Evolutionary conservation across 495 filamentous ascomycete species (phyloP).

Genomic region (Gamarada debralockiae): DNA sequence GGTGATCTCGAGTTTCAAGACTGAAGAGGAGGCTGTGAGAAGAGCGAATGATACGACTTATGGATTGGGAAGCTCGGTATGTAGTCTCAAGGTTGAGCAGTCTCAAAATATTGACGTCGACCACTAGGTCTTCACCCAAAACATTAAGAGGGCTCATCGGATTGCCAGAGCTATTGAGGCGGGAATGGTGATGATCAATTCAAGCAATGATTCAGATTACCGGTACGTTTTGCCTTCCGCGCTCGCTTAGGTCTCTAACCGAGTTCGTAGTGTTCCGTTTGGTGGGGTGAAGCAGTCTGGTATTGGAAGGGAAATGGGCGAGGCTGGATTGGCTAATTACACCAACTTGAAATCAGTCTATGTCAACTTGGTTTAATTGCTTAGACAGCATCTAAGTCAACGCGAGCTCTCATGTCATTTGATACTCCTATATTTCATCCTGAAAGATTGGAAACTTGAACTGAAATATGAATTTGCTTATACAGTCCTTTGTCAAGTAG

Average conservation of each 20-base stretch:
- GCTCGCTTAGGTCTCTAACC: too few species aligned
- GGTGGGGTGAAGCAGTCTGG: conserved; percentile 9
- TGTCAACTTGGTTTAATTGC: too few species aligned
- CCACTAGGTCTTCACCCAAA: conserved; percentile 76
- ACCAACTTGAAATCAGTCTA: not conserved
- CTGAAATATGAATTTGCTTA: too few species aligned
- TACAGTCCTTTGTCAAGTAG: too few species aligned
- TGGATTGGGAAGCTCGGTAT: conserved; percentile 72
- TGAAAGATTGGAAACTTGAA: too few species aligned
- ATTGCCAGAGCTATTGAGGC: conserved; percentile 70
- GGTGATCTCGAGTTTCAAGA: conserved; percentile 39
- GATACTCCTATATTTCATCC: too few species aligned
- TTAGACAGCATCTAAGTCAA: too few species aligned
- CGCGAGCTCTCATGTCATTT: too few species aligned
- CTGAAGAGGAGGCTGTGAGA: conserved; percentile 63
- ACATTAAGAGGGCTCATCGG: conserved; percentile 70
- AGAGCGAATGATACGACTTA: conserved; percentile 79
- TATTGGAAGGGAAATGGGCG: not conserved
- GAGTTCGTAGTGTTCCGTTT: too few species aligned
- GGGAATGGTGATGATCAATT: conserved; percentile 82
- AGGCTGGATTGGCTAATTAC: not conserved
- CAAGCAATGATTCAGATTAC: conserved; percentile 14
- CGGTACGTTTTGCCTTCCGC: too few species aligned
- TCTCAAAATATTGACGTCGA: too few species aligned
- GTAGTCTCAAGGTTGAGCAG: too few species aligned